A percentile compares a stretch with the other conserved stretches of the same genome.
Conservation (phyloP, 108 stramenopile species). For the Nannochloropsis salina region DNA sequence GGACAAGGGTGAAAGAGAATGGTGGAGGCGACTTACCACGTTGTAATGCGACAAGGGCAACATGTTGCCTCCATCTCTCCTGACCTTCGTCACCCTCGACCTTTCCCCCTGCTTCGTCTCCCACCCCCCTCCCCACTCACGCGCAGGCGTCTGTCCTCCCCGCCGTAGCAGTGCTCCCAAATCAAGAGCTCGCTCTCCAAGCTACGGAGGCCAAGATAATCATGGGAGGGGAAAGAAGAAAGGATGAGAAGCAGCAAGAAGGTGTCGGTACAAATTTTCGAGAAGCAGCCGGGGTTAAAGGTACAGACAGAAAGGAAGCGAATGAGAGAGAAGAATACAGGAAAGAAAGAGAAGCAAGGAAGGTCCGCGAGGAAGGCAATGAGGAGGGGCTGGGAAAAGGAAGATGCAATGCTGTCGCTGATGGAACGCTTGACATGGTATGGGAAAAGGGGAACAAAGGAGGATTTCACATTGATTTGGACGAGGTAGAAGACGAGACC, state of each 20-base stretch:
- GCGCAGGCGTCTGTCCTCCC: too few relatives aligned
- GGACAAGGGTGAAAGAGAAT: too few relatives aligned
- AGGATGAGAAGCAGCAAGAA: background rate
- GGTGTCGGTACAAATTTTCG: background rate
- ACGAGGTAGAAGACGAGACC: too few relatives aligned
- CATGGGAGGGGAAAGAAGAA: background rate
- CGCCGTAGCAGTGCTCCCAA: too few relatives aligned
- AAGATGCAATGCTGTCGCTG: background rate
- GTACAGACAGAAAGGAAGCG: background rate
- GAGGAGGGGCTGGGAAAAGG: background rate
- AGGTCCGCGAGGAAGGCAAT: background rate
- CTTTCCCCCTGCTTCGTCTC: background rate
- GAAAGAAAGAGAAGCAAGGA: background rate
- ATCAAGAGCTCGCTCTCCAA: background rate
- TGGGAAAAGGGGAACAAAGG: too few relatives aligned
- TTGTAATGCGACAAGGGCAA: too few relatives aligned
- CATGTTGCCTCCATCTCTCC: too few relatives aligned
- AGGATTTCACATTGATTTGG: too few relatives aligned
- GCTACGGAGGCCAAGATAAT: background rate
- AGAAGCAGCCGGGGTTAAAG: background rate
- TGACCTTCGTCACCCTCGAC: too few relatives aligned
- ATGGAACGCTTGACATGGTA: too few relatives aligned
- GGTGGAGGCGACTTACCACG: too few relatives aligned
- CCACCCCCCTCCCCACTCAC: background rate
- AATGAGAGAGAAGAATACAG: background rate